These are phyloP conservation scores for Paramecium primaurelia DNA, from an alignment of 73 alveolate species.

Conservation along the genomic window DNA sequence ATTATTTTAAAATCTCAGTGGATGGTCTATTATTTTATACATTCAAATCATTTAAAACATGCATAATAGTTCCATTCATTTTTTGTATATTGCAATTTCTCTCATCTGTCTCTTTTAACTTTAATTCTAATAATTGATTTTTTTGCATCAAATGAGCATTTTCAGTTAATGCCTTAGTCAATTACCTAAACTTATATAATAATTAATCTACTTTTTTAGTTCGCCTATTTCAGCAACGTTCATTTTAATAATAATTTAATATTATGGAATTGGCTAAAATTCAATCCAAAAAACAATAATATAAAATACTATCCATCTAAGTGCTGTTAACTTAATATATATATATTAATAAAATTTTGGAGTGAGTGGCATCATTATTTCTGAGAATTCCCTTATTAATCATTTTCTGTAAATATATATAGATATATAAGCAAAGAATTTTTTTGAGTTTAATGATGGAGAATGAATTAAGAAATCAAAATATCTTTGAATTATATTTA, in stretches of 20 bases:
- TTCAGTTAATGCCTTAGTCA: neutral
- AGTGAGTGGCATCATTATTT: too few species aligned
- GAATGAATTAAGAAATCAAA: too few species aligned
- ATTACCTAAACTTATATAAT: neutral
- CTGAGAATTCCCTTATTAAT: too few species aligned
- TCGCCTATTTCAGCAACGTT: conserved; percentile 27
- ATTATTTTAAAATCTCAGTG: neutral
- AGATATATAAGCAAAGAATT: too few species aligned
- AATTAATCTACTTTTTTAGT: neutral
- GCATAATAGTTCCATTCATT: conserved; percentile 40
- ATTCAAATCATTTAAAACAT: neutral
- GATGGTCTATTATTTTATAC: neutral
- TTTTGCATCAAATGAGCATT: conserved; percentile 1
- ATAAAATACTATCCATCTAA: too few species aligned
- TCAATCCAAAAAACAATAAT: too few species aligned
- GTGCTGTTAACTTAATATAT: too few species aligned
- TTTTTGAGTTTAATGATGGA: too few species aligned
- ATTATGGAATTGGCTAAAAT: neutral
- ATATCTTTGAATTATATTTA: too few species aligned
- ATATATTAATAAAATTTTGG: too few species aligned
- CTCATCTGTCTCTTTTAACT: conserved; percentile 5
- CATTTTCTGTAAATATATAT: too few species aligned
- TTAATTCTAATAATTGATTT: neutral
- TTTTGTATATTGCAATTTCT: neutral
- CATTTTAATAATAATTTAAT: neutral